Evolutionary conservation across 2,329 filamentous ascomycete species (phyloP), one percentile per base, ranked within the genome.

Genomic region (Bipolaris zeicola): DNA sequence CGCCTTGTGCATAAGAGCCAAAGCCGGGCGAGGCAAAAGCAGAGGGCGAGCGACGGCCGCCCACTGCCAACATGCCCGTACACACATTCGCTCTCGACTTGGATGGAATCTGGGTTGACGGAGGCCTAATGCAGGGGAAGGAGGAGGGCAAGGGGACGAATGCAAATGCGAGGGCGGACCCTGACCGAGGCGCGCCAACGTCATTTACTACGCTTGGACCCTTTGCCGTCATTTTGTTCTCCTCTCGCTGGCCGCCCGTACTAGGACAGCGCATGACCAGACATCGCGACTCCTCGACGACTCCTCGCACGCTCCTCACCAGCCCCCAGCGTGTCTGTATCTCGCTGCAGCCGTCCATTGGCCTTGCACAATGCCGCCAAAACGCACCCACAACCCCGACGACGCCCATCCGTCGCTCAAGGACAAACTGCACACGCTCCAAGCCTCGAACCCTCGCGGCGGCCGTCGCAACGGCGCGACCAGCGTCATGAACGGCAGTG

Each of bases 401-500:
- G 79, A 81, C 63, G 65, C 70, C 46, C 72, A 73, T 28, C 26
- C 45, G 49, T 69, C 57, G 52, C 72, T 75, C 49, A 77, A 78
- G 67, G 78, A 80, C 66, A 78, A 78, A 68, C 76, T 77, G 33
- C 71, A 77, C 36, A 71, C 71, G 22, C 73, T 75, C 16, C 76
- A 79, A 54, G 67, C 68, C 44, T 66, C 72, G 49, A 75, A 69
- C 52, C 73, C 73, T 45, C 78, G 78, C 55, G 76, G 54, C 50
- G 54, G 70, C 20, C 73, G 74, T 55, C 70, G 74, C 60, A 75
- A 72, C 61, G 73, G 71, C 39, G 61, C 63, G 26, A 20, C 44
- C 11, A 50, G 46, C 28, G 53, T 62, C 36, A 56, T 68, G 31
- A 76, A 75, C 51, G 75, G 74, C 36, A 77, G 72, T 60, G 57